Base-by-base conservation (phyloP, 352 stramenopile species). In the Saprolegnia diclina region DNA sequence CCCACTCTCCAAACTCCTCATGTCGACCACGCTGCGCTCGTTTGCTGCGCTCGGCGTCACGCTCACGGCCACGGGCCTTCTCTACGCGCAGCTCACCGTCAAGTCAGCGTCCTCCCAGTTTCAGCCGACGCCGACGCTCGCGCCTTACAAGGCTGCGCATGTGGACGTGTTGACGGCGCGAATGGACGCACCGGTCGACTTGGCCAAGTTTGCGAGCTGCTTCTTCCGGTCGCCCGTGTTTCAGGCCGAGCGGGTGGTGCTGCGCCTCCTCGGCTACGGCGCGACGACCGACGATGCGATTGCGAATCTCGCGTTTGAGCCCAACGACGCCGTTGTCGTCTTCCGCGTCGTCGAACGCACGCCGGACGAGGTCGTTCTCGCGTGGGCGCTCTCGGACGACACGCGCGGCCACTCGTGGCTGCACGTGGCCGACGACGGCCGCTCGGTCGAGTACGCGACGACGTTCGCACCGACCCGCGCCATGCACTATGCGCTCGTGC, bases 191-290 rank as follows among this genome's bases (percentile, higher is more conserved):
- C 61, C 61, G 1, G 21, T 37, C 7, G 21, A 16, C 24, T 13
- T 56, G 21, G 16, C 21, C 22, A 22, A 29, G 14, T 54, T 37
- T 29, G 61, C 61, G 5, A 32, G n/a, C 5, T 46, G 29, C 18
- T 67, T 67, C 32, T 69, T 69, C 38, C 44, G 19, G 35, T 69
- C 63, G 26, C 63, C 63, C 13, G 45, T 69, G 16, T 69, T 69
- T n/a, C 63, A 69, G 61, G 45, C 50, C 18, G 63, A 69, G n/a
- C 63, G 63, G 13, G n/a, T 37, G 19, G 9, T 61, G 11, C 37
- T 69, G 6, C 11, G 38, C 35, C 38, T 61, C 4, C 21, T 18
- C 61, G 63, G 63, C 37, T 69, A 61, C 61, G 63, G 63, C 18
- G 14, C n/a, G 16, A 56, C 61, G n/a, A 14, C 35, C 16, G 63